Conservation (phyloP, 1,284 basidiomycete genomes). For the Melampsora occidentalis region DNA sequence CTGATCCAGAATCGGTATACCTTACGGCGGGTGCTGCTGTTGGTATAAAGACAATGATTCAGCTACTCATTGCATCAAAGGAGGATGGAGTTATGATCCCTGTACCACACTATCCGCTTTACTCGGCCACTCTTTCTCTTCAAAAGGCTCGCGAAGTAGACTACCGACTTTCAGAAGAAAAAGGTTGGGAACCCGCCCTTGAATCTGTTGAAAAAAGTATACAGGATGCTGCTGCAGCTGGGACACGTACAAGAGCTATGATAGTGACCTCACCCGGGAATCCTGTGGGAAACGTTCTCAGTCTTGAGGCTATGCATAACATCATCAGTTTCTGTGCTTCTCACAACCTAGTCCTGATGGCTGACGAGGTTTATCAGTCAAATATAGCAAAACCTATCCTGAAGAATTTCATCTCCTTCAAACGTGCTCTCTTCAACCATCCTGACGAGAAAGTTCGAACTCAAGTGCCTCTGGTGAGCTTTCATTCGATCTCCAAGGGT, state of each 20-base stretch:
- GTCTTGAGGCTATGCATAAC: constrained; percentile 66
- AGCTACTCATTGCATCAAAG: constrained; percentile 67
- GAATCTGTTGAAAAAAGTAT: constrained; percentile 65
- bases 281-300: constrained; percentile 83
- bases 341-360: constrained; percentile 79
- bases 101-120: constrained; percentile 98
- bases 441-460: constrained; percentile 59
- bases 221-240: constrained; percentile 65
- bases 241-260: constrained; percentile 70
- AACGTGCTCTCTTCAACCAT: constrained; percentile 65
- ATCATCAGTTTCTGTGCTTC: constrained; percentile 78
- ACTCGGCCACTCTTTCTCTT: constrained; percentile 88
- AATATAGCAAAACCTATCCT: constrained; percentile 71
- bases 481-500: constrained; percentile 94
- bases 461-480: constrained; percentile 68
- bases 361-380: constrained; percentile 91
- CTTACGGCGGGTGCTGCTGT: constrained; percentile 89
- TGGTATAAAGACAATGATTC: constrained; percentile 83
- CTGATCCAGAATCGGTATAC: constrained; percentile 83
- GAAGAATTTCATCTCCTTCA: constrained; percentile 85
- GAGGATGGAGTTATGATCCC: constrained; percentile 82
- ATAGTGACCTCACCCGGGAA: constrained; percentile 96
- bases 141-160: constrained; percentile 74
- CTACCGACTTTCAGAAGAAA: constrained; percentile 80
- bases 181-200: constrained; percentile 81